phyloP scores from a whole-genome alignment of 2,329 filamentous ascomycete genomes.

The Aspergillus terreus region DNA sequence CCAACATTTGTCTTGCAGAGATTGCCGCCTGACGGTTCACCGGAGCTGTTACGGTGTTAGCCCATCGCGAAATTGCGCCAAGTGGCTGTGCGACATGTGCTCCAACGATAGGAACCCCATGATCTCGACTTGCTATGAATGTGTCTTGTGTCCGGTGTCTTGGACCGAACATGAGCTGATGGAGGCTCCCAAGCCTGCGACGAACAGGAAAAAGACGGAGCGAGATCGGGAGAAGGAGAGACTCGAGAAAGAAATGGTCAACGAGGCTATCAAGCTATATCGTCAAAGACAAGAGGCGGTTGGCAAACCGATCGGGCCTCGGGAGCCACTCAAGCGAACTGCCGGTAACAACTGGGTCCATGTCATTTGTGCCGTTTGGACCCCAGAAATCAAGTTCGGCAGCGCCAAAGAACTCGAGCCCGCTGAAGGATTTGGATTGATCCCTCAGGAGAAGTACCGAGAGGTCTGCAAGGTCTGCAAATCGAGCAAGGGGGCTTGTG shows the following conservation, averaged over 20 bases:
- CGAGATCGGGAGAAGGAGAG: constrained; percentile 87
- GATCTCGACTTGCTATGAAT: constrained; percentile 92
- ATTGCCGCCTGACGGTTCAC: constrained; percentile 90
- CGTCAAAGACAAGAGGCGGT: constrained; percentile 76
- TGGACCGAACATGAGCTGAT: constrained; percentile 78
- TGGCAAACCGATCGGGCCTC: constrained; percentile 76
- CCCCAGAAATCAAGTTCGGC: constrained; percentile 87
- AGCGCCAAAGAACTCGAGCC: constrained; percentile 77
- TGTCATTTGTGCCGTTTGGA: constrained; percentile 88
- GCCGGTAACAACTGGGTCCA: constrained; percentile 98
- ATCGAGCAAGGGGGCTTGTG: constrained; percentile 68
- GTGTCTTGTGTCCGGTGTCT: constrained; percentile 83
- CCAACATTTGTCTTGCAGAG: constrained; percentile 72
- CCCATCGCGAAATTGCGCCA: constrained; percentile 62
- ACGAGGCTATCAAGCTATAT: constrained; percentile 76
- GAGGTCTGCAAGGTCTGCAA: constrained; percentile 84
- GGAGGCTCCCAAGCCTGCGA: constrained; percentile 68
- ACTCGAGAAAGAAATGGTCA: constrained; percentile 76
- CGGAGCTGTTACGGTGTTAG: constrained; percentile 88
- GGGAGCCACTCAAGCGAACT: constrained; percentile 89
- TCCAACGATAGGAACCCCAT: constrained; percentile 87
- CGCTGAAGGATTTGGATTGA: constrained; percentile 84
- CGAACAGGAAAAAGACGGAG: constrained; percentile 85
- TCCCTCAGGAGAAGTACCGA: constrained; percentile 68
- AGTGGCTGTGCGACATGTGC: constrained; percentile 97